Evolutionary conservation across 345 rosid genomes (phyloP), one percentile per base, ranked within the genome.

Genomic region (Triadica sebifera): DNA sequence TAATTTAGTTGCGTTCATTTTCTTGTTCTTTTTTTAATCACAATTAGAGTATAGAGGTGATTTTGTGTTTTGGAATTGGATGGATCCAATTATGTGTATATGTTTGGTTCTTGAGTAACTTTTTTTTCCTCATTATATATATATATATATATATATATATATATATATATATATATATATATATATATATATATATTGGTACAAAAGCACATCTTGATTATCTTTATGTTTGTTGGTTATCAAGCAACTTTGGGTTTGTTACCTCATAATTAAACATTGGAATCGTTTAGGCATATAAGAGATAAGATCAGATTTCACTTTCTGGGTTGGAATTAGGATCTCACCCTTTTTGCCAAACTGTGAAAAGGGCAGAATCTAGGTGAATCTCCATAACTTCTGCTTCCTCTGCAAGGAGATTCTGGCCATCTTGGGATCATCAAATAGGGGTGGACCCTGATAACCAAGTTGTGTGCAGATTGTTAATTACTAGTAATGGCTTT

Each of bases 61-160:
- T 29, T 57, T 4, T 53, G 34, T 56, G 79, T 8, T 50, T 65
- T 76, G 74, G 46, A 1, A 29, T 29, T 29, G 34, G 34, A 29
- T 77, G 76, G 74, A 74, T 78, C 81, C 65, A 78, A 62, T 72
- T 75, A 64, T 69, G 79, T 58, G 65, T 43, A 78, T 22, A 82
- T 43, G 77, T 66, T 78, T 65, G 68, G 12, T 74, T 70, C 7
- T 12, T n/a, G 63, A 72, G 70, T 19, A 58, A 74, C 37, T 60
- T 39, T 45, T 6, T n/a, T n/a, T n/a, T n/a, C n/a, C n/a, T n/a
- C n/a, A n/a, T n/a, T n/a, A n/a, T n/a, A n/a, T n/a, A n/a, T 45
- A n/a, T 58, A n/a, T n/a, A n/a, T n/a, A n/a, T 2, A 70, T n/a
- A n/a, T n/a, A n/a, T n/a, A n/a, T n/a, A n/a, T n/a, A n/a, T n/a